Evolutionary conservation across 2,329 filamentous ascomycete species (phyloP).

Genomic region (Verticillium zaregamsianum): DNA sequence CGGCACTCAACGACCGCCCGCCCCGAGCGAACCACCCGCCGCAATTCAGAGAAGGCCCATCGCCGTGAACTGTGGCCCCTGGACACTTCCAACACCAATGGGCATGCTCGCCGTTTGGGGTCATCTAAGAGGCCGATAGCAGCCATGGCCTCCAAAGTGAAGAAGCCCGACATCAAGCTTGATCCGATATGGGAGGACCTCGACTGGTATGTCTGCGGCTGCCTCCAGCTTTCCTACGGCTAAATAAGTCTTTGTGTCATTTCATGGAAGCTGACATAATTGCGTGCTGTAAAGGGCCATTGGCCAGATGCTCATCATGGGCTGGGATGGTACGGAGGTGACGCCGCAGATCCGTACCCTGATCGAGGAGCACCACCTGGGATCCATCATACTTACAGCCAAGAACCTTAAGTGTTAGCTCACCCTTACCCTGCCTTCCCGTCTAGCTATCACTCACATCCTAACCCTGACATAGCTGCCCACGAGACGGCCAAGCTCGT

Average conservation of each 20-base stretch:
- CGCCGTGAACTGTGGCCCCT: conserved; percentile 13
- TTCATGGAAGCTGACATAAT: not conserved
- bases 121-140: conserved; percentile 19
- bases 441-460: conserved; percentile 11
- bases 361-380: conserved; percentile 81
- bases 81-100: conserved; percentile 14
- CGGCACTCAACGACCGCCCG: not conserved
- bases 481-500: conserved; percentile 85
- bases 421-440: not conserved
- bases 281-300: conserved; percentile 48
- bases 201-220: conserved; percentile 58
- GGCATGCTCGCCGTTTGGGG: conserved; percentile 19
- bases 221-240: not conserved
- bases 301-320: conserved; percentile 77
- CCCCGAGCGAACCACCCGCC: not conserved
- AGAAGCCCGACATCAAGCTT: conserved; percentile 37
- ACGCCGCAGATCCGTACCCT: conserved; percentile 77
- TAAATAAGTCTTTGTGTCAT: not conserved
- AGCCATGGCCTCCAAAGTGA: conserved; percentile 18
- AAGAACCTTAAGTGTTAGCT: conserved; percentile 78
- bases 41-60: conserved; percentile 8
- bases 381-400: conserved; percentile 78
- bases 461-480: conserved; percentile 57
- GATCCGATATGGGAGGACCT: conserved; percentile 72
- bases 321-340: conserved; percentile 80